Conservation (phyloP, 495 filamentous ascomycete species). For the Hypomontagnella submonticulosa region DNA sequence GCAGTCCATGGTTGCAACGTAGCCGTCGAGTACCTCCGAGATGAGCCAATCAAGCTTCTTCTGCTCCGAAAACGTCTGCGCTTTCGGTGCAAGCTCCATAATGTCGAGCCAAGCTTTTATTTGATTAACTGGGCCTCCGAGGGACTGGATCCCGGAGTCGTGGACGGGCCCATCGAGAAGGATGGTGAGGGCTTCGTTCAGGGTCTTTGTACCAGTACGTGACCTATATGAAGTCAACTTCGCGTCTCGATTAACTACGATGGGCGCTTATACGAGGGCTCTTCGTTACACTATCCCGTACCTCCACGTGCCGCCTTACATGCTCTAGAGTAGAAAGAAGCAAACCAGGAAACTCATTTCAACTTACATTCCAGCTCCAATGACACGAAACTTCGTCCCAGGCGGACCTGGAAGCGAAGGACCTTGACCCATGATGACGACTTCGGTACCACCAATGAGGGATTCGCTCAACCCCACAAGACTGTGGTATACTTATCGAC, state of each 20-base stretch:
- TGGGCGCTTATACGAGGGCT: background rate
- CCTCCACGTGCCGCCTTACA: background rate
- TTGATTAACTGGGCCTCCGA: conserved; percentile 41
- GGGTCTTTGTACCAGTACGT: conserved; percentile 49
- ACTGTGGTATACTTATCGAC: conserved; percentile 13
- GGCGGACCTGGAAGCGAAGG: conserved; percentile 48
- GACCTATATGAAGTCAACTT: conserved; percentile 43
- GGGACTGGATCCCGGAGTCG: conserved; percentile 49
- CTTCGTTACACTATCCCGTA: background rate
- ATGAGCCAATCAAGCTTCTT: conserved; percentile 50
- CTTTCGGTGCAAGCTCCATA: conserved; percentile 48
- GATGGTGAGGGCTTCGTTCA: conserved; percentile 47
- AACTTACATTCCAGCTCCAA: conserved; percentile 51
- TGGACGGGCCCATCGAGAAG: conserved; percentile 47
- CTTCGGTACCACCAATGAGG: conserved; percentile 34
- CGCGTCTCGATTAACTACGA: background rate
- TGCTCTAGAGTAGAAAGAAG: background rate
- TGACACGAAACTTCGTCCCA: conserved; percentile 48
- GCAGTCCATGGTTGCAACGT: conserved; percentile 52
- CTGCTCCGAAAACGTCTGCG: conserved; percentile 43
- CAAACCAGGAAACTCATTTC: conserved; percentile 3
- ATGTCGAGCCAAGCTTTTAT: conserved; percentile 48
- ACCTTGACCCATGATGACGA: conserved; percentile 45
- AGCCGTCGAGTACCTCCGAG: conserved; percentile 48
- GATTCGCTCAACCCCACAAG: conserved; percentile 18